Base-by-base conservation (phyloP, 176 grass and related monocot genomes). In the Eragrostis curvula region DNA sequence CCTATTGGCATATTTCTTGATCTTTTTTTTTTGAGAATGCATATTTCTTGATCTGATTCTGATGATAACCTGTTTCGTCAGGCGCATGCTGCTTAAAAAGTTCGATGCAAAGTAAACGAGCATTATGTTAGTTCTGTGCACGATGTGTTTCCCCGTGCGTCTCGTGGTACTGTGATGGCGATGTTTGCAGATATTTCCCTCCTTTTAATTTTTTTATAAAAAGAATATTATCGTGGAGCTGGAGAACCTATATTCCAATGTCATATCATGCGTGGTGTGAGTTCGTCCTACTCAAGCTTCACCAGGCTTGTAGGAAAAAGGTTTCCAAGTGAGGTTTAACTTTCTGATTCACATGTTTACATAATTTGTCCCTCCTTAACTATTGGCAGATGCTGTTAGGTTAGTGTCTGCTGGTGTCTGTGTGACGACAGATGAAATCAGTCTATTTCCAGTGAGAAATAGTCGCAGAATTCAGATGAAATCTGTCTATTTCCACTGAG, bases 61-160 rank as follows among this genome's bases (percentile, higher is more conserved):
- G 68, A 17, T 27, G 32, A 4, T 36, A 27, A 14, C 23, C 14
- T 71, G 47, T 36, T 71, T 61, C 7, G 25, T 71, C 16, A 25
- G 15, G 43, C 10, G 14, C 23, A 29, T 24, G 15, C 4, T 32
- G 12, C 29, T n/a, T 46, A 3, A 32, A 36, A 6, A 1, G 5
- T 36, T 53, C 11, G 70, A 40, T 71, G 70, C 70, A 52, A 73
- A 53, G 70, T 36, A 73, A 73, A 47, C 48, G 28, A 16, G 17
- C 48, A 73, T 73, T 53, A 13, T 21, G 44, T 50, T 36, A n/a
- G 43, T 14, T 66, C n/a, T 40, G 76, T 12, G 28, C 49, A 40
- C 77, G 15, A 55, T 17, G 21, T 5, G 6, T 79, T 53, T 16
- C n/a, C 29, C 68, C 48, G 62, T 42, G 77, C 61, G 21, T 32